Evolutionary conservation across 169 alveolate species (phyloP).

Genomic region (Eimeria necatrix): DNA sequence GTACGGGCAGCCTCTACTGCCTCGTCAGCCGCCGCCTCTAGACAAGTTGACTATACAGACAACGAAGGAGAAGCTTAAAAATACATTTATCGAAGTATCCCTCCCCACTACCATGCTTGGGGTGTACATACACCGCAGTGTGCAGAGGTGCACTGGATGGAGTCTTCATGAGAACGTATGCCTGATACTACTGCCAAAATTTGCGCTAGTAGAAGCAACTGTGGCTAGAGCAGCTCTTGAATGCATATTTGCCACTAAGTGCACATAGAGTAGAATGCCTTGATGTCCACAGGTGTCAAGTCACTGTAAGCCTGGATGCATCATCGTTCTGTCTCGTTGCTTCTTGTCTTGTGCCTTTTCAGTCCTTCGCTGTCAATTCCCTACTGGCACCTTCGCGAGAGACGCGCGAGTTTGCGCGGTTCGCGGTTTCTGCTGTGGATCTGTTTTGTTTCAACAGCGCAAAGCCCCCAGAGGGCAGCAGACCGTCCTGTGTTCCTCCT

Average conservation of each 20-base stretch:
- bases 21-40: slow-evolving; percentile 75
- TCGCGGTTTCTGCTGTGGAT: slow-evolving; percentile 62
- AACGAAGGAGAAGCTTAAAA: slow-evolving; percentile 69
- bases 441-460: slow-evolving; percentile 53
- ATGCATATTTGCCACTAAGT: not conserved
- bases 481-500: slow-evolving; percentile 43
- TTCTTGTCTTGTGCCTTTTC: not conserved
- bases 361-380: slow-evolving; percentile 5
- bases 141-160: slow-evolving; percentile 76
- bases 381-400: slow-evolving; percentile 71
- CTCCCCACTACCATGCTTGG: slow-evolving; percentile 79
- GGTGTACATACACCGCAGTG: slow-evolving; percentile 77
- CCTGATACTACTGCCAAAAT: not conserved
- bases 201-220: not conserved
- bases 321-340: not conserved
- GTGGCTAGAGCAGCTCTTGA: not conserved
- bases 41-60: slow-evolving; percentile 76
- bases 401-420: slow-evolving; percentile 79
- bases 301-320: not conserved
- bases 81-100: slow-evolving; percentile 64
- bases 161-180: slow-evolving; percentile 59
- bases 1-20: slow-evolving; percentile 80
- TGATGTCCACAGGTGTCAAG: not conserved
- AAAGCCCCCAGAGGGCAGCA: slow-evolving; percentile 65
- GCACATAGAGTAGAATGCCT: not conserved